Evolutionary conservation across 2,329 filamentous ascomycete species (phyloP).

Genomic region (Exophiala calicioides): DNA sequence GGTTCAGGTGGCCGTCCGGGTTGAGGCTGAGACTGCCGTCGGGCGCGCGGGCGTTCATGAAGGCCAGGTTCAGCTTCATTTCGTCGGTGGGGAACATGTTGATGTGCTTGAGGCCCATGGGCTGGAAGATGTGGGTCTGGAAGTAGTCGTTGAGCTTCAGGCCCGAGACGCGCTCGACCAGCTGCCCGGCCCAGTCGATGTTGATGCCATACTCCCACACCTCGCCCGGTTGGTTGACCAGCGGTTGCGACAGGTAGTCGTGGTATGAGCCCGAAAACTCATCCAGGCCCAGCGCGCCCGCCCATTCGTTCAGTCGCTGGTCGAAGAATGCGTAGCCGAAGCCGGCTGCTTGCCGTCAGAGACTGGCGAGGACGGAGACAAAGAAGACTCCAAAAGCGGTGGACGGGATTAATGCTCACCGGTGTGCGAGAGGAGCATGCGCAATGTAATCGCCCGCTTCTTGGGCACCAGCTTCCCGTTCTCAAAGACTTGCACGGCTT

Average conservation of each 20-base stretch:
- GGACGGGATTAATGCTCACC: slow-evolving; percentile 41
- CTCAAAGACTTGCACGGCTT: slow-evolving; percentile 48
- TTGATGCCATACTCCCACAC: slow-evolving; percentile 62
- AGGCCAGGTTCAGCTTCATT: slow-evolving; percentile 58
- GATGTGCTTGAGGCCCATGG: slow-evolving; percentile 53
- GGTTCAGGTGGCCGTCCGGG: slow-evolving; percentile 53
- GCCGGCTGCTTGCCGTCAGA: no score
- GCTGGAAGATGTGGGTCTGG: slow-evolving; percentile 50
- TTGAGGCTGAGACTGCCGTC: slow-evolving; percentile 44
- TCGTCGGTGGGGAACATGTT: slow-evolving; percentile 58
- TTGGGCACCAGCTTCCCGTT: slow-evolving; percentile 39
- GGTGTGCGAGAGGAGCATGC: slow-evolving; percentile 55
- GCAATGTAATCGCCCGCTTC: slow-evolving; percentile 49
- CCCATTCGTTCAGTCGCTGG: slow-evolving; percentile 41
- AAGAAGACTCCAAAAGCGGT: no score
- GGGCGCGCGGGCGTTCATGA: slow-evolving; percentile 56
- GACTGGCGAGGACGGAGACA: no score
- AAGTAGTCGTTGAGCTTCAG: slow-evolving; percentile 52
- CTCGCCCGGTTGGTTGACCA: slow-evolving; percentile 66
- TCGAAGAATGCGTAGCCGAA: slow-evolving; percentile 54
- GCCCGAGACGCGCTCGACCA: slow-evolving; percentile 50
- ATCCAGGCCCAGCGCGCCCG: slow-evolving; percentile 54
- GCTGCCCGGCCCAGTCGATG: slow-evolving; percentile 57
- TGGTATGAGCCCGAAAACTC: slow-evolving; percentile 54
- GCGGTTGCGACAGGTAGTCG: slow-evolving; percentile 53